Evolutionary conservation across 176 grass and related monocot species (phyloP), one percentile per base, ranked within the genome.

Genomic region (Zea luxurians): DNA sequence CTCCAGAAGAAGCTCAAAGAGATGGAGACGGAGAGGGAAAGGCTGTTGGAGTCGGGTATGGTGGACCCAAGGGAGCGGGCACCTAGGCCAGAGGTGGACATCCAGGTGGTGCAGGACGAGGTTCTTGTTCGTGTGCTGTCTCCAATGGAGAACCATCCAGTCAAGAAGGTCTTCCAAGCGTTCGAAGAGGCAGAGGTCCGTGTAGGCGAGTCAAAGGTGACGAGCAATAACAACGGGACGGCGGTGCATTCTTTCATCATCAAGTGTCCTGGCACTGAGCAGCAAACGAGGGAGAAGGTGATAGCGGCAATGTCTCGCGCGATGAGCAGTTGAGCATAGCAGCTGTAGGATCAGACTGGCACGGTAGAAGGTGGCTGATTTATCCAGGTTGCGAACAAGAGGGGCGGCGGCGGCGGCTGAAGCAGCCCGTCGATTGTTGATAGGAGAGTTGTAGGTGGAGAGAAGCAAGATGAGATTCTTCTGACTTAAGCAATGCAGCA

Each of bases 1-100:
- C 88, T 99, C 41, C 96, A 99, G 62, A 95, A 92, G 83, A 99
- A 90, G 71, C 54, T 99, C 57, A 94, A 91, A 76, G 96, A 99
- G 34, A 92, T 99, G 92, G 96, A 99, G 78, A 17, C 48, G 1
- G 96, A 99, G 76, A 92, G 83, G 58, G 88, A 95, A 9, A 77
- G 67, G 37, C 54, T 90, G 36, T 58, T 90, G 1, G 87, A 90
- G 71, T 81, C 91, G 0, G 68, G 80, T 52, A 77, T 82, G 78
- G 64, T 75, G 1, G 86, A 89, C n/a, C 71, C 49, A 3, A 83
- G 82, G 65, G 89, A 83, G 27, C 68, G 67, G 48, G 6, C 7
- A 6, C 67, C 78, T 76, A 85, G 74, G n/a, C 92, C 88, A 0
- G 86, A 99, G 21, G 88, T 99, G 7, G 96, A 99, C 67, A 87